phyloP scores from a whole-genome alignment of 2,329 filamentous ascomycete species.

The Thielaviopsis populi region DNA sequence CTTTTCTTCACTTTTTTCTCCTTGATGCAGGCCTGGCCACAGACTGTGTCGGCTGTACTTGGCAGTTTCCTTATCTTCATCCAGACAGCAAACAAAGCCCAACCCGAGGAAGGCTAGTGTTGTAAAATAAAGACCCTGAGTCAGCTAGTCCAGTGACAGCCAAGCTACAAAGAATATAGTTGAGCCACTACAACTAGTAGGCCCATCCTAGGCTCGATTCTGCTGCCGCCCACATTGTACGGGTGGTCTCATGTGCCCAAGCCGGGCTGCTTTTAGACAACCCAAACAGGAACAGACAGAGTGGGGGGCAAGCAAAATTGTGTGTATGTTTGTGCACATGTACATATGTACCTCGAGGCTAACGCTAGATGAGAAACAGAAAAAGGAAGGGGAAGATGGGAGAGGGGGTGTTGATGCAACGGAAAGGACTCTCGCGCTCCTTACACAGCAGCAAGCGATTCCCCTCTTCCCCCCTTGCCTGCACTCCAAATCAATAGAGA shows the following conservation, averaged over 20 bases:
- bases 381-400: background rate
- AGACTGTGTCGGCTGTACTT: background rate
- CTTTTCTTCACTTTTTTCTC: background rate
- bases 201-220: background rate
- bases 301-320: background rate
- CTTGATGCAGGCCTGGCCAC: background rate
- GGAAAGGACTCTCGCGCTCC: background rate
- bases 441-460: background rate
- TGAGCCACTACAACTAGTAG: background rate
- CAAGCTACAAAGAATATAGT: background rate
- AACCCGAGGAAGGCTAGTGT: background rate
- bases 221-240: background rate
- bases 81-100: background rate
- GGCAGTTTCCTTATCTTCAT: slow-evolving; percentile 1
- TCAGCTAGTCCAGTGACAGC: background rate
- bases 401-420: slow-evolving; percentile 4
- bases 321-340: background rate
- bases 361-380: background rate
- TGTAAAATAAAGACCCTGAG: background rate
- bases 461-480: background rate
- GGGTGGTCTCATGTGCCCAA: background rate
- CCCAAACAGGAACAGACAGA: background rate
- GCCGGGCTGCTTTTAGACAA: background rate
- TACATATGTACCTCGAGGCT: background rate
- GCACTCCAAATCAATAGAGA: background rate